Conservation (phyloP, 345 rosid species). For the Gossypium bickii region DNA sequence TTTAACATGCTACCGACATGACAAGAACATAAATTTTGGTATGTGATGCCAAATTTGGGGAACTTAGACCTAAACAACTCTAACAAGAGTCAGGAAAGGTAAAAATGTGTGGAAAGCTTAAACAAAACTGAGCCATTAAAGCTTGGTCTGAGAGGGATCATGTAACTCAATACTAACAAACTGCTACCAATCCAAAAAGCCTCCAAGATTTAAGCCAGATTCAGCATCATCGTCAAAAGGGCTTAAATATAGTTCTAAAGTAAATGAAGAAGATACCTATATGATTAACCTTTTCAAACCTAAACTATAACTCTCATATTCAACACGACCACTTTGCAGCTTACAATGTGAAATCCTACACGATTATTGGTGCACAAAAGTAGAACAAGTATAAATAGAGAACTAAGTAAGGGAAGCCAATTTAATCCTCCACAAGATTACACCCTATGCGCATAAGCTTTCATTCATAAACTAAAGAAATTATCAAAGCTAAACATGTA, state of each 20-base stretch:
- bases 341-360: not conserved
- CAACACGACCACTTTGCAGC: not conserved
- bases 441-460: not conserved
- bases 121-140: conserved; percentile 3
- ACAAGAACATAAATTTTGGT: not conserved
- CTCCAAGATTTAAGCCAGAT: not conserved
- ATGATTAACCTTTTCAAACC: not conserved
- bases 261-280: not conserved
- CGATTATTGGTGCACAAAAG: not conserved
- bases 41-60: too few species aligned
- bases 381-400: not conserved
- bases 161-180: not conserved
- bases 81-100: not conserved
- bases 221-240: not conserved
- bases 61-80: too few species aligned
- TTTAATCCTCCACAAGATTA: not conserved
- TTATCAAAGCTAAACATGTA: not conserved
- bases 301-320: not conserved
- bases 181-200: not conserved
- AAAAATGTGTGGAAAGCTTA: not conserved
- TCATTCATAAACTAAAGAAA: conserved; percentile 1
- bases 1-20: not conserved
- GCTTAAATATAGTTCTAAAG: not conserved
- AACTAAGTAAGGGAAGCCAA: not conserved
- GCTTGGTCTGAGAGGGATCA: not conserved